Base-by-base conservation (phyloP, 2,329 filamentous ascomycete genomes). In the Ceratocystiopsis minuta region DNA sequence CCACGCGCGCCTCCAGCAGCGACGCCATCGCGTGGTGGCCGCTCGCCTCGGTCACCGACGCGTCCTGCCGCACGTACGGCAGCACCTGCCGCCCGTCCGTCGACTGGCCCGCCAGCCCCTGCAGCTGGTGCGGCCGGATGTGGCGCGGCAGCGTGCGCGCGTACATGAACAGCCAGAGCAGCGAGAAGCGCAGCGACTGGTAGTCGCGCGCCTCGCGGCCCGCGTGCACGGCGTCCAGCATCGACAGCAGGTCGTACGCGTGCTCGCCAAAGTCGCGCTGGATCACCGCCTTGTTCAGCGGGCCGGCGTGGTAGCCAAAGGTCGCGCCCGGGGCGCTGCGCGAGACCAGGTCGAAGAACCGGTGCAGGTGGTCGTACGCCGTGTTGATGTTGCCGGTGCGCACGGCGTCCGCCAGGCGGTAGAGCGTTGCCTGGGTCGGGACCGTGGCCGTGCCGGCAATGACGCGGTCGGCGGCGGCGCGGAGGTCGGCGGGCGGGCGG, bases 81-180 rank as follows among this genome's bases (percentile, higher is more conserved):
- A 50, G 44, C 24, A 50, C 47, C 41, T 50, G 48, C 28, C 40
- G 38, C 40, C 45, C 41, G 41, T 50, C 48, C 12, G 42, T 37
- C n/a, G 44, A 39, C 34, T 38, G 42, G 33, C 48, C 48, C 6
- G 42, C 45, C 15, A 50, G 43, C 9, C 48, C 48, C 37, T 49
- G 48, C 16, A 50, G 47, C 41, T 48, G 41, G 36, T 45, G 46
- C 7, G 48, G 45, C 7, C 48, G 48, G 16, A 53, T 85, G 41
- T 46, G 83, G n/a, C 80, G 43, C 16, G 48, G 48, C 34, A 43
- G 42, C 14, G 52, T 84, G 39, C 48, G 83, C 15, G 80, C 81
- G 51, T 95, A 92, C 54, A 95, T 85, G 53, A 92, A 92, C 3
- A 96, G 67, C 90, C 90, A 98, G 54, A 86, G 93, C 46, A 98